Percentiles rank a stretch among this genome's conserved stretches.
Conservation (phyloP, 225 moss, liverwort and hornwort genomes). For the Climacium dendroides region DNA sequence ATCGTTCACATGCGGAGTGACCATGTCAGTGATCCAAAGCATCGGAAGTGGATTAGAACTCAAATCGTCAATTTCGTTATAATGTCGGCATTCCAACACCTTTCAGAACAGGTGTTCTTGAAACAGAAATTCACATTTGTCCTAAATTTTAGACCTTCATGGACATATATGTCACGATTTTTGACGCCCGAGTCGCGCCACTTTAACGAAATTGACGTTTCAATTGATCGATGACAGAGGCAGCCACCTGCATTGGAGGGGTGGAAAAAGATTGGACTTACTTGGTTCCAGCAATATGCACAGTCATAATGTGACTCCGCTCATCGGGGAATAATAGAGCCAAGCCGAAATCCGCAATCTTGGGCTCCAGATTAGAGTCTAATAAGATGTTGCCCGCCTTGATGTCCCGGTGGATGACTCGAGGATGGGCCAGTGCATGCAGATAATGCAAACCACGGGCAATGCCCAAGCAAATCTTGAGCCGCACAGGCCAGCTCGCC, state of each 20-base stretch:
- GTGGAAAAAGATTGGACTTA: not conserved
- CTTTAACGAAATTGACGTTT: not conserved
- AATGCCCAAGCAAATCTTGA: not conserved
- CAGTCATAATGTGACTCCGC: not conserved
- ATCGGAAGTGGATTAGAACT: not conserved
- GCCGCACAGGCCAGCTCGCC: not conserved
- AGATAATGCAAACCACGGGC: conserved; percentile 3
- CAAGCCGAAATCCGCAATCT: not conserved
- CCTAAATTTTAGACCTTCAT: no score
- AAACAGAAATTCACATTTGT: no score
- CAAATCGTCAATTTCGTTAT: no score
- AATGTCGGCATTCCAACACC: no score
- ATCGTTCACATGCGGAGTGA: no score
- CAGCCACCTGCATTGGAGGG: not conserved
- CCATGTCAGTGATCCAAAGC: not conserved
- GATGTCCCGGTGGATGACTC: not conserved
- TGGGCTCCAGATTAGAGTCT: not conserved
- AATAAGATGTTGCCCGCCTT: not conserved
- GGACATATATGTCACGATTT: no score
- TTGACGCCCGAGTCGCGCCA: no score
- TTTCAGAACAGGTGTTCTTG: not conserved
- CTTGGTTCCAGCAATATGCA: conserved; percentile 3
- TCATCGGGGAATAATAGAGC: not conserved
- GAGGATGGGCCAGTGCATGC: not conserved
- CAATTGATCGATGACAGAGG: no score